Base-by-base conservation (phyloP, 208 protist genomes). In the Phytomonas francai region DNA sequence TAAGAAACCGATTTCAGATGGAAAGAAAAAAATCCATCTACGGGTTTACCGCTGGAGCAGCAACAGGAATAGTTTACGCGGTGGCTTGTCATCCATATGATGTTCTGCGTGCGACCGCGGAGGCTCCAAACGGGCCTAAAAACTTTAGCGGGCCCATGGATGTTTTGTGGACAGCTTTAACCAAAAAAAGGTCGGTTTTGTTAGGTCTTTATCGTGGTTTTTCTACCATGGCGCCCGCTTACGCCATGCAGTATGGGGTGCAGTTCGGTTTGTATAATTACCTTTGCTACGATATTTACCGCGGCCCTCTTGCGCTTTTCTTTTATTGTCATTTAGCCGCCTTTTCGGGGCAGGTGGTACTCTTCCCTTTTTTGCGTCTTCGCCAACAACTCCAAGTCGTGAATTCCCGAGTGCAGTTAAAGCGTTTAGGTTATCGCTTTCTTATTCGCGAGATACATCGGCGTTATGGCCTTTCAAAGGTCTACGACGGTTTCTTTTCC, bases 401-500 rank as follows among this genome's bases (percentile, higher is more conserved):
- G 32, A 92, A 92, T 71, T 67, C 65, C 12, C 27, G 64, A 2
- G 71, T 71, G 4, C 73, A 72, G 3, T 68, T 70, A 11, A 69
- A 68, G 36, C 76, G 68, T 3, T 54, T 78, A 63, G 82, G 75
- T 25, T 91, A 90, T 68, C 81, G 83, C 59, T 74, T 84, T 2
- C 79, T 88, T 60, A 73, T 93, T 22, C 16, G 62, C 32, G 80
- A 91, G 51, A 60, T 93, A 45, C 85, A 85, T 6, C 77, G 74
- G 0, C 77, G 77, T 28, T 84, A 91, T 68, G 90, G 87, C 32
- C 70, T 93, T 27, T 85, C 84, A 6, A 91, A 89, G 64, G 63
- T 95, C 32, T 95, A 77, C 73, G 90, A 95, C 32, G 90, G 90
- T 30, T 95, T 93, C 70, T 95, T 93, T 61, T 65, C 63, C 33